Evolutionary conservation across 371 early-diverging fungal genomes (phyloP), one percentile per base, ranked within the genome.

Genomic region (Furculomyces boomerangus): DNA sequence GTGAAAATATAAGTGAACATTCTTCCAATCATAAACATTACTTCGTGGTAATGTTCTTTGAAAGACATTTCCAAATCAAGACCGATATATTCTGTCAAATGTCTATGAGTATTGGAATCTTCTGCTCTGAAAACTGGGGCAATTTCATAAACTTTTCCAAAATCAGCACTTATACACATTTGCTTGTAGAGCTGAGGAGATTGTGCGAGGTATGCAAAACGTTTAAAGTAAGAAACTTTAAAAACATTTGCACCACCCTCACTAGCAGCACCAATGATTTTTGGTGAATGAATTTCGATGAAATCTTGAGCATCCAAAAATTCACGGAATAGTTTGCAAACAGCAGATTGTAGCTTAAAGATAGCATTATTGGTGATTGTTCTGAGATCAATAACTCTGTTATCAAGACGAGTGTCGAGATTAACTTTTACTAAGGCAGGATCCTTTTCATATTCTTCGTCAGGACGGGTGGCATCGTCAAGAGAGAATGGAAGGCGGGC

Each of bases 171-270:
- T 62, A 99, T 90, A 63, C 88, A 88, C 95, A 98, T 97, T 73
- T 99, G 99, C 83, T 99, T 99, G 79, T 97, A 97, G 53, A 99
- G 78, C 77, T 99, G 99, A 49, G 99, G 99, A 22, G 96, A 94
- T 72, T 99, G 99, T 28, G 99, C 99, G 46, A 99, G 76, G 73
- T 70, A 98, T 1, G 99, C 99, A 30, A 75, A 67, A 77, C 84
- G 73, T 67, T 97, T 92, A 74, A 99, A 99, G 78, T 97, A 99
- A 53, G 83, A 74, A 49, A 99, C 85, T 66, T 81, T 78, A 79
- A 99, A 99, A 13, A 99, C 91, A 65, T 94, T 98, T 41, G 99
- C 89, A 29, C 99, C 99, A 58, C 99, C 99, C 73, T 99, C 99
- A 58, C 86, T 88, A 14, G 97, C 92, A 57, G 95, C 82, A 51